Conservation (phyloP, 2,329 filamentous ascomycete genomes). For the Phialemoniopsis sp. region DNA sequence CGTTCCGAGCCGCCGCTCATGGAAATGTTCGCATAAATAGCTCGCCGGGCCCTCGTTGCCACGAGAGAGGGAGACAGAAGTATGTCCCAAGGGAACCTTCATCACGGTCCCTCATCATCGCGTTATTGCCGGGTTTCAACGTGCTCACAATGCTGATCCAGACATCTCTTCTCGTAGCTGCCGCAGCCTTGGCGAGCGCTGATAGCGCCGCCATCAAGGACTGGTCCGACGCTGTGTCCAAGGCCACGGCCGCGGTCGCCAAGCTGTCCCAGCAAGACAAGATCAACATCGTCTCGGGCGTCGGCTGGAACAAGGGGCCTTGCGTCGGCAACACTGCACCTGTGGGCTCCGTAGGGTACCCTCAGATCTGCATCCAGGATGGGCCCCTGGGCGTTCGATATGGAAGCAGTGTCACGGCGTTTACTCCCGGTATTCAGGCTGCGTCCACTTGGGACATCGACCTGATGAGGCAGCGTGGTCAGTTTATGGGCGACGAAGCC, state of each 20-base stretch:
- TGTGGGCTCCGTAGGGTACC: conserved; percentile 57
- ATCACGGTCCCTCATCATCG: too few species aligned
- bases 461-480: conserved; percentile 67
- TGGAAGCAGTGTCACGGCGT: conserved; percentile 67
- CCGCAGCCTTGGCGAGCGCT: conserved; percentile 1
- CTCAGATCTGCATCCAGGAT: conserved; percentile 74
- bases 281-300: conserved; percentile 73
- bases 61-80: too few species aligned
- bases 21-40: too few species aligned
- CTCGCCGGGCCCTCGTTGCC: too few species aligned
- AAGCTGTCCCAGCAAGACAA: conserved; percentile 73
- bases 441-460: conserved; percentile 77
- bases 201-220: conserved; percentile 14
- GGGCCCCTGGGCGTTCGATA: conserved; percentile 74
- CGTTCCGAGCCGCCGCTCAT: too few species aligned
- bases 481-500: conserved; percentile 66
- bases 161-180: conserved; percentile 17
- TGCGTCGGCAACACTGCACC: conserved; percentile 62
- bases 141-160: neutral
- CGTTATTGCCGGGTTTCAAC: too few species aligned
- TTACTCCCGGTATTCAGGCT: conserved; percentile 74
- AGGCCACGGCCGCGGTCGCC: conserved; percentile 62
- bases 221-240: conserved; percentile 68
- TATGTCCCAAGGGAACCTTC: too few species aligned
- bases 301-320: conserved; percentile 69